These are phyloP conservation scores for Lachnellula suecica DNA, from an alignment of 2,329 filamentous ascomycete species.

Conservation along the genomic window DNA sequence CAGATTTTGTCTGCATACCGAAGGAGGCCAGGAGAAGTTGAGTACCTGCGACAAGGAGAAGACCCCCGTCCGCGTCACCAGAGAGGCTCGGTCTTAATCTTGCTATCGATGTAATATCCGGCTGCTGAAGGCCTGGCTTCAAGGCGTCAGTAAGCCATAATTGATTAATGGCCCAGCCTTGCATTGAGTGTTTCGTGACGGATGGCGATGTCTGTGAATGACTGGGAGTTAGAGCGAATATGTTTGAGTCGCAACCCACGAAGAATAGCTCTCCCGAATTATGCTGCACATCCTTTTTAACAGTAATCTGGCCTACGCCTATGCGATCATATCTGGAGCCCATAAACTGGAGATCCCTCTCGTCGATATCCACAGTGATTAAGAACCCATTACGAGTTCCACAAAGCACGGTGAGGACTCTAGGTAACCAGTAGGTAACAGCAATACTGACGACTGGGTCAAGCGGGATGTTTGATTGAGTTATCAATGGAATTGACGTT, in stretches of 20 bases:
- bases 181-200: neutral
- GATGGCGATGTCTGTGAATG: neutral
- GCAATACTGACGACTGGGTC: conserved; percentile 29
- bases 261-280: conserved; percentile 36
- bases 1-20: conserved; percentile 42
- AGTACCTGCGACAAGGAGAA: conserved; percentile 49
- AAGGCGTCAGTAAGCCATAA: conserved; percentile 53
- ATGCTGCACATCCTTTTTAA: conserved; percentile 23
- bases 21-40: conserved; percentile 54
- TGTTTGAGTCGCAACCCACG: conserved; percentile 47
- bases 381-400: conserved; percentile 31
- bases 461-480: conserved; percentile 4
- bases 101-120: conserved; percentile 48
- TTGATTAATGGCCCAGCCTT: conserved; percentile 27
- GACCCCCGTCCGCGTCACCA: conserved; percentile 28
- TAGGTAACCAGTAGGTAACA: conserved; percentile 3
- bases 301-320: conserved; percentile 25
- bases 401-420: conserved; percentile 24
- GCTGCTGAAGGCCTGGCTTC: conserved; percentile 44
- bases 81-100: conserved; percentile 38
- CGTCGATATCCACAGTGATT: conserved; percentile 21
- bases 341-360: conserved; percentile 9
- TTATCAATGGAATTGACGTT: conserved; percentile 11
- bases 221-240: conserved; percentile 32
- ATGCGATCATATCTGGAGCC: conserved; percentile 22